A percentile compares a stretch with the other conserved stretches of the same genome.
These are phyloP conservation scores for Annulohypoxylon maeteangense DNA, from an alignment of 495 filamentous ascomycete genomes.

Conservation along the genomic window DNA sequence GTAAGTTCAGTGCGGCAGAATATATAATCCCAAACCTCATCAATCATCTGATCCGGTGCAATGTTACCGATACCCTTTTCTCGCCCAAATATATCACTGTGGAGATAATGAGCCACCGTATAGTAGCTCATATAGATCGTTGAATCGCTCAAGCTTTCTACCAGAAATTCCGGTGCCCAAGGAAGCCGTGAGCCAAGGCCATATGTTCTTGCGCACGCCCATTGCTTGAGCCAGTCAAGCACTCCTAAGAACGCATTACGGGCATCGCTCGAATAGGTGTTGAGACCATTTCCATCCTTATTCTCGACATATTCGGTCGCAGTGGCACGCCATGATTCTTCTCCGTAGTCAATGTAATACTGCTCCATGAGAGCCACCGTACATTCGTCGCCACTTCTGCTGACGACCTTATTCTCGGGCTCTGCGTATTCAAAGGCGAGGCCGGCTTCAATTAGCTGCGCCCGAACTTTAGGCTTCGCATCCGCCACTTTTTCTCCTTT, in stretches of 20 bases:
- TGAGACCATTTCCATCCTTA: constrained; percentile 68
- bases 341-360: constrained; percentile 93
- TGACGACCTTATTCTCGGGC: constrained; percentile 87
- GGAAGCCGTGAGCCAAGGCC: constrained; percentile 94
- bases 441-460: constrained; percentile 78
- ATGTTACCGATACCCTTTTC: constrained; percentile 71
- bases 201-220: constrained; percentile 93
- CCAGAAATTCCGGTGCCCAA: constrained; percentile 91
- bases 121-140: constrained; percentile 99
- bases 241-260: constrained; percentile 86
- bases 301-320: constrained; percentile 79
- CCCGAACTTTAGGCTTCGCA: constrained; percentile 86
- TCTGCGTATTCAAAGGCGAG: constrained; percentile 93
- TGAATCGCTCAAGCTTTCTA: constrained; percentile 90
- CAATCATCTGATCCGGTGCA: constrained; percentile 87
- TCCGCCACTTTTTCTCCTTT: constrained; percentile 85
- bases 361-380: constrained; percentile 94
- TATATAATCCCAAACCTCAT: constrained; percentile 96
- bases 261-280: constrained; percentile 81
- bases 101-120: constrained; percentile 88
- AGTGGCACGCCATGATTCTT: constrained; percentile 58
- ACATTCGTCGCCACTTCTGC: constrained; percentile 87
- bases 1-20: constrained; percentile 72
- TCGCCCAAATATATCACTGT: constrained; percentile 79
- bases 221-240: constrained; percentile 90